Percentiles rank a stretch among this genome's conserved stretches.
Conservation (phyloP, 2,329 filamentous ascomycete genomes). For the Diaporthe citriasiana region DNA sequence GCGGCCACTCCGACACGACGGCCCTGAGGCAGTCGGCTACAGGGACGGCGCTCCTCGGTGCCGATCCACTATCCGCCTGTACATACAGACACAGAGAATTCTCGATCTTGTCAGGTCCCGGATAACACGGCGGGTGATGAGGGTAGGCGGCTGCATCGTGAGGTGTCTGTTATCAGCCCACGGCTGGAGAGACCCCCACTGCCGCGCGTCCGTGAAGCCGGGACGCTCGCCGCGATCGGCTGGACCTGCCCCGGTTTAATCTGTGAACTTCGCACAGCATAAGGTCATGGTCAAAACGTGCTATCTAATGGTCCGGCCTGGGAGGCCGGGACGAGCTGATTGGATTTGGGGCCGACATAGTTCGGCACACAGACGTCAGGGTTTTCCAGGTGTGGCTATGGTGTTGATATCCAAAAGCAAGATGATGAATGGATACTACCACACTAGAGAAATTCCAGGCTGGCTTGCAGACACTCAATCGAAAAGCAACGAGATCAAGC, state of each 20-base stretch:
- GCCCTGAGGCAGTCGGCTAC: background rate
- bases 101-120: background rate
- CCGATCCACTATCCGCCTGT: background rate
- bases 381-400: background rate
- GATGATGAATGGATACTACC: background rate
- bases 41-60: background rate
- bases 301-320: background rate
- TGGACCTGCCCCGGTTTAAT: background rate
- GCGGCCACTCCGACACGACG: slow-evolving; percentile 1
- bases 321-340: background rate
- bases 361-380: background rate
- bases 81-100: background rate
- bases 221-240: background rate
- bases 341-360: background rate
- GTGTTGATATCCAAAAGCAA: background rate
- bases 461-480: background rate
- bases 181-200: background rate
- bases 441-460: slow-evolving; percentile 2
- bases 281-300: background rate
- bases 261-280: background rate
- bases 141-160: background rate
- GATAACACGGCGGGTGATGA: background rate
- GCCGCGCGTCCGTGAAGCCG: background rate
- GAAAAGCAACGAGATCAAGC: background rate
- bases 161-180: background rate